Percentiles rank a stretch among this genome's conserved stretches.
Evolutionary conservation across 768 basidiomycete genomes (phyloP).

Genomic region (Hygrophorus russula): DNA sequence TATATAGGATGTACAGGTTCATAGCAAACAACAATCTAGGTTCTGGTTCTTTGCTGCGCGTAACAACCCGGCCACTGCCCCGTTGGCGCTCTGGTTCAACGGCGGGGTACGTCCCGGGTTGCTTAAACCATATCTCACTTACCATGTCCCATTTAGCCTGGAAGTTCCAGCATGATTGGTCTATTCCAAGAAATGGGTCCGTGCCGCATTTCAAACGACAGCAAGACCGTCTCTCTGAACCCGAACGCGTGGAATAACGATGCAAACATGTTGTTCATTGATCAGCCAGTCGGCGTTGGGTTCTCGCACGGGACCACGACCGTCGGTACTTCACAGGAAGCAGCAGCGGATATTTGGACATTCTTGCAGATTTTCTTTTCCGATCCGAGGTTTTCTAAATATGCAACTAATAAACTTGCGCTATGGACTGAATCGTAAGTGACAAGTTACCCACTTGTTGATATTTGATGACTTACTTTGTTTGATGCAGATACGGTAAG

Average conservation of each 20-base stretch:
- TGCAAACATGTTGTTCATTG: conserved; percentile 49
- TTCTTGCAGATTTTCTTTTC: conserved; percentile 54
- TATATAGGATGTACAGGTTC: background rate
- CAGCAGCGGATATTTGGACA: conserved; percentile 47
- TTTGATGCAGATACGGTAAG: background rate
- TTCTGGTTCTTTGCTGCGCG: conserved; percentile 64
- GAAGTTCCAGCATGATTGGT: conserved; percentile 48
- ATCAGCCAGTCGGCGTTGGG: conserved; percentile 52
- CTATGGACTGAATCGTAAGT: conserved; percentile 55
- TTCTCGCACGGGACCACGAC: conserved; percentile 44
- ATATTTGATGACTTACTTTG: background rate
- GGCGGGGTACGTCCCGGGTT: conserved; percentile 35
- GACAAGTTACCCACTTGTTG: background rate
- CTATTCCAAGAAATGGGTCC: conserved; percentile 71
- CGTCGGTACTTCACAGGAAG: conserved; percentile 40
- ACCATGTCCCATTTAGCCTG: conserved; percentile 25
- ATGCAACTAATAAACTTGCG: conserved; percentile 33
- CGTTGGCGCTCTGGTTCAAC: conserved; percentile 60
- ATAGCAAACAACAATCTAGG: conserved; percentile 19
- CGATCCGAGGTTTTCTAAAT: conserved; percentile 42
- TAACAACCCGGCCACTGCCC: conserved; percentile 47
- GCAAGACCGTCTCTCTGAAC: conserved; percentile 34
- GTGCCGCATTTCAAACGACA: conserved; percentile 52
- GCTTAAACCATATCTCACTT: background rate
- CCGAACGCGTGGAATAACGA: conserved; percentile 50